phyloP scores from a whole-genome alignment of 176 grass and related monocot genomes.

The Puccinellia tenuiflora region DNA sequence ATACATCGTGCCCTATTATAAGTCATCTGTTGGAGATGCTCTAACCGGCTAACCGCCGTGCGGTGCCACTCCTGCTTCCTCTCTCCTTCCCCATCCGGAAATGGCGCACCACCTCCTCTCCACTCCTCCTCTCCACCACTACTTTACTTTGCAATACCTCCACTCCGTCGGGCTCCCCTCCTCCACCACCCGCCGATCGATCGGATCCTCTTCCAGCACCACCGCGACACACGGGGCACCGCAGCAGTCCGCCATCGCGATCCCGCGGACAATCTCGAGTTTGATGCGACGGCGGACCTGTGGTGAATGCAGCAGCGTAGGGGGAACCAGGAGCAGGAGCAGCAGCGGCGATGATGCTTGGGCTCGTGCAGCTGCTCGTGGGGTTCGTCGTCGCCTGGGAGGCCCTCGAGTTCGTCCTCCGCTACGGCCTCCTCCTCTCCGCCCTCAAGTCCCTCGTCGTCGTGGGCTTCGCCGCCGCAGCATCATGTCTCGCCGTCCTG shows the following conservation, averaged over 20 bases:
- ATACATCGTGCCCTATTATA: too few species aligned
- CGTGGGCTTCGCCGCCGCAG: conserved; percentile 1
- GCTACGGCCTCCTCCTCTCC: conserved; percentile 39
- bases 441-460: conserved; percentile 25
- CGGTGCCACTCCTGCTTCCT: conserved; percentile 9
- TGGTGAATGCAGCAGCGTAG: background rate
- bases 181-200: background rate
- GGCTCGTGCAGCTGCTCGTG: conserved; percentile 46
- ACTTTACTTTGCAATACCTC: conserved; percentile 17
- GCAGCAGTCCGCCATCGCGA: conserved; percentile 2
- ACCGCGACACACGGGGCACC: background rate
- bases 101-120: conserved; percentile 59
- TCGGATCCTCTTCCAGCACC: background rate
- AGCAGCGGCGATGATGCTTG: conserved; percentile 19
- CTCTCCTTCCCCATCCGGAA: conserved; percentile 18
- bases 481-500: conserved; percentile 15
- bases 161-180: conserved; percentile 4
- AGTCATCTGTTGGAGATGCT: too few species aligned
- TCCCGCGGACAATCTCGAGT: background rate
- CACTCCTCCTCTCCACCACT: conserved; percentile 36
- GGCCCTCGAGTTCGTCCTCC: conserved; percentile 43
- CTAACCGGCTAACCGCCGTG: too few species aligned
- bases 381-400: conserved; percentile 50
- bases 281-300: conserved; percentile 10
- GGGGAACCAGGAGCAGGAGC: background rate